These are phyloP conservation scores for Ophiostoma triangulosporum DNA, from an alignment of 2,329 filamentous ascomycete genomes.

Conservation along the genomic window DNA sequence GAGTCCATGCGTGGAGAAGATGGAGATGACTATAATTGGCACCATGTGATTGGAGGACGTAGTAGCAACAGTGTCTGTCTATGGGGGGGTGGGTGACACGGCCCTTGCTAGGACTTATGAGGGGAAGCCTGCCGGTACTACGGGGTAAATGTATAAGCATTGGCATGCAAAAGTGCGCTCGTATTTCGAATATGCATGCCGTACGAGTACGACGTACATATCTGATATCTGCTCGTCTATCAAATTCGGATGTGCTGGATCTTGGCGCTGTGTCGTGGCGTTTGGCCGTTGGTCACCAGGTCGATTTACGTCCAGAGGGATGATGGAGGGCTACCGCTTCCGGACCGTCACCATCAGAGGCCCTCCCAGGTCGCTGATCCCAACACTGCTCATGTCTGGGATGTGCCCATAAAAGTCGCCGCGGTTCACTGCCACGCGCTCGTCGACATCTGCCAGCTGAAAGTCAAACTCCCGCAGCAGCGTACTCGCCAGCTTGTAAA, in stretches of 20 bases:
- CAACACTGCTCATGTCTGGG: slow-evolving; percentile 12
- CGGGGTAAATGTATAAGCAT: no score
- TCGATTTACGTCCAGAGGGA: no score
- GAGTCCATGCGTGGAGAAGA: not conserved
- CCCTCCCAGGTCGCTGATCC: slow-evolving; percentile 12
- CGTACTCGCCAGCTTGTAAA: slow-evolving; percentile 22
- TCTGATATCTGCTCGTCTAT: no score
- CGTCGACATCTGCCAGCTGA: slow-evolving; percentile 17
- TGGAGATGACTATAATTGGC: not conserved
- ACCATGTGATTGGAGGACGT: not conserved
- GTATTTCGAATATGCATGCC: no score
- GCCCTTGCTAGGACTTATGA: no score
- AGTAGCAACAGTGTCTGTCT: not conserved
- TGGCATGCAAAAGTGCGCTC: no score
- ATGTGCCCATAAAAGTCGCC: slow-evolving; percentile 10
- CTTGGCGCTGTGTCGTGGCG: no score
- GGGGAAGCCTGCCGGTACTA: no score
- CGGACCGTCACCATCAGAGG: slow-evolving; percentile 4
- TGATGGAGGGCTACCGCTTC: not conserved
- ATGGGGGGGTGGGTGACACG: not conserved
- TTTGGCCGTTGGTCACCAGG: no score
- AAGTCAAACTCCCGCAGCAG: slow-evolving; percentile 20
- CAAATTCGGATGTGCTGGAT: no score
- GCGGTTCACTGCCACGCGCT: slow-evolving; percentile 3
- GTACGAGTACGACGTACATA: no score